Evolutionary conservation across 2,329 filamentous ascomycete species (phyloP).

Genomic region (Exophiala bonariae): DNA sequence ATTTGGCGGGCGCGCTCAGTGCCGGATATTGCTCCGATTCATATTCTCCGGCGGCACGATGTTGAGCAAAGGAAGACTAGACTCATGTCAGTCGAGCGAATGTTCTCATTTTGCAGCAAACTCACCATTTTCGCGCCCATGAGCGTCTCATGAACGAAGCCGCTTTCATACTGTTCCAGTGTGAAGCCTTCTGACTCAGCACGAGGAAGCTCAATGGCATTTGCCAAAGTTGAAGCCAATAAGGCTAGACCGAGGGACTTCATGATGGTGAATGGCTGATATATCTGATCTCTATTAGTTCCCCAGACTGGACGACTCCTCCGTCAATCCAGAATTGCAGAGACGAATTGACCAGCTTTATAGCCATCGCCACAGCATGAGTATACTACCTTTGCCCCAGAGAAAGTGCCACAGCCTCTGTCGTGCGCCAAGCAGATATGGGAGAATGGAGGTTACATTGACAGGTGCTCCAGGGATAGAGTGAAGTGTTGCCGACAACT

Average conservation of each 20-base stretch:
- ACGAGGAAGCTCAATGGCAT: neutral
- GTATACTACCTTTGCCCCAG: neutral
- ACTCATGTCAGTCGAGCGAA: neutral
- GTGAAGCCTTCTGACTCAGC: slow-evolving; percentile 4
- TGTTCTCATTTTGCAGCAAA: neutral
- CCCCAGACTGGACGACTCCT: neutral
- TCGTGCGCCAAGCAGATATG: neutral
- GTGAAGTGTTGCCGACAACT: neutral
- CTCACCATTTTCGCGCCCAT: slow-evolving; percentile 13
- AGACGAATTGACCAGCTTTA: neutral
- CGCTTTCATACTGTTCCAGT: slow-evolving; percentile 9
- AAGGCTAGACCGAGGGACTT: neutral
- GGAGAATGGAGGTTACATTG: neutral
- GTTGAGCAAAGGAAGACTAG: neutral
- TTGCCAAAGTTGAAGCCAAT: neutral
- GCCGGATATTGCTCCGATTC: slow-evolving; percentile 7
- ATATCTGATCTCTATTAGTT: neutral
- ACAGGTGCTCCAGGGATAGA: neutral
- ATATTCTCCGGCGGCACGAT: too few relatives aligned
- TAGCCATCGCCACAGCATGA: neutral
- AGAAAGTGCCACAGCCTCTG: neutral
- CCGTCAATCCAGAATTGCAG: neutral
- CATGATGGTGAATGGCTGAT: neutral
- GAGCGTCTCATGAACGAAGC: slow-evolving; percentile 13
- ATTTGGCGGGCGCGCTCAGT: slow-evolving; percentile 29